Evolutionary conservation across 495 filamentous ascomycete genomes (phyloP).

Genomic region (Trichocladium uniseriatum): DNA sequence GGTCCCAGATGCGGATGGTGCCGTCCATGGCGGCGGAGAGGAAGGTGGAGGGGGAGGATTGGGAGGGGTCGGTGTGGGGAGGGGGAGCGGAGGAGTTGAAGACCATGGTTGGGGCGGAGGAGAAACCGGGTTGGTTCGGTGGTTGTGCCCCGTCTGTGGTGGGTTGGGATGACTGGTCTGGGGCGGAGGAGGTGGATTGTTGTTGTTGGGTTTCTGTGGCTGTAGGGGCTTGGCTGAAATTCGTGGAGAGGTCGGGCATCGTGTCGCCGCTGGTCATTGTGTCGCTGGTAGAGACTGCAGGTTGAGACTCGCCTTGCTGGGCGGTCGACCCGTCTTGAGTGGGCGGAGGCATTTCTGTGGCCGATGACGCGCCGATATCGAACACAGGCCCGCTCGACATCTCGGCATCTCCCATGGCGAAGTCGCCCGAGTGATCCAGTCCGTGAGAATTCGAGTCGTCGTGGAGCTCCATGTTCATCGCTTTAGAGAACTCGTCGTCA

Average conservation of each 20-base stretch:
- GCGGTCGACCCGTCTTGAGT: background rate
- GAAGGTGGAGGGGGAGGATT: constrained; percentile 61
- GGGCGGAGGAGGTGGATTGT: constrained; percentile 7
- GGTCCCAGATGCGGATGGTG: constrained; percentile 83
- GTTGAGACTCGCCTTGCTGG: background rate
- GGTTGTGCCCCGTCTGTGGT: constrained; percentile 5
- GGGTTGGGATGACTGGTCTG: constrained; percentile 6
- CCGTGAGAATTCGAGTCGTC: constrained; percentile 31
- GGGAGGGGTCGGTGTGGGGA: constrained; percentile 30
- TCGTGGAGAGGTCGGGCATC: constrained; percentile 18
- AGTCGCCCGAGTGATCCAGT: constrained; percentile 40
- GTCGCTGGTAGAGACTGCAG: constrained; percentile 8
- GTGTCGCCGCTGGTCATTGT: constrained; percentile 23
- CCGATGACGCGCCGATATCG: background rate
- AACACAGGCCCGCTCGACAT: background rate
- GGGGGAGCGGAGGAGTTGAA: constrained; percentile 22
- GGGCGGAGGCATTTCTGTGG: background rate
- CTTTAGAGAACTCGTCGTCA: constrained; percentile 77
- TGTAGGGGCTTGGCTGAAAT: constrained; percentile 14
- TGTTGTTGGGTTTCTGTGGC: background rate
- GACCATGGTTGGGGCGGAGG: constrained; percentile 24
- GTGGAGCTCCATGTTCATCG: constrained; percentile 51
- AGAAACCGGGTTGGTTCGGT: constrained; percentile 10
- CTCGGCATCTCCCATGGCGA: constrained; percentile 27
- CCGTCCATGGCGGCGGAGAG: constrained; percentile 83